Evolutionary conservation across 2,329 filamentous ascomycete species (phyloP), one percentile per base, ranked within the genome.

Genomic region (Colletotrichum horii): DNA sequence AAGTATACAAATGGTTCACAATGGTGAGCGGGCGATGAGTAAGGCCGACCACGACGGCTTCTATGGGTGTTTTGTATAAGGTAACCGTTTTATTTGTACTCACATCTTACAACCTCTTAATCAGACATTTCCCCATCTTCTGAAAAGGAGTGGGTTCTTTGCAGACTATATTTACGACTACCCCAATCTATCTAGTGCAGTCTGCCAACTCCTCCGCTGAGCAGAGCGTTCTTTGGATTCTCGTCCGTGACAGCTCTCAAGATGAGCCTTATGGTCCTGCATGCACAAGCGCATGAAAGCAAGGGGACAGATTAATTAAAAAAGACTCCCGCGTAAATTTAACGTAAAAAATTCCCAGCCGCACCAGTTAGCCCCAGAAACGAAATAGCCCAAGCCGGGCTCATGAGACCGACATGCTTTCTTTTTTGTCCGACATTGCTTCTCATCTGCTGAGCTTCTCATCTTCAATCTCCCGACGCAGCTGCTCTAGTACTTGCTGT

Each of bases 381-480:
- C n/a, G 66, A 26, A 34, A 19, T 12, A 43, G 56, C 24, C 26
- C 66, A 52, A 69, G 36, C 26, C 55, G 34, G 43, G 36, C 52
- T 22, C n/a, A 15, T 67, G 28, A 67, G 43, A 67, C n/a, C n/a
- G 43, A 28, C 38, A 48, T 56, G 24, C 30, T n/a, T 48, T 30
- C n/a, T 36, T n/a, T 16, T 28, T n/a, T 69, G 15, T 16, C 24
- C 24, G 9, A 34, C 11, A 48, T 36, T 24, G 55, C 73, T 38
- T 70, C 55, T 65, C 78, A 89, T 84, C 87, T 86, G 76, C 89
- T 87, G 75, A 87, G 87, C 88, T 94, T 97, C 90, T 96, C 96
- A 26, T 95, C 93, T 81, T 98, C 96, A 84, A 98, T 94, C 86
- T 98, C 93, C 82, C 92, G 89, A 85, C 92, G 91, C 82, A 98